A percentile compares a stretch with the other conserved stretches of the same genome.
These are phyloP conservation scores for Saitozyma sp. DNA, from an alignment of 768 basidiomycete species.

Conservation along the genomic window DNA sequence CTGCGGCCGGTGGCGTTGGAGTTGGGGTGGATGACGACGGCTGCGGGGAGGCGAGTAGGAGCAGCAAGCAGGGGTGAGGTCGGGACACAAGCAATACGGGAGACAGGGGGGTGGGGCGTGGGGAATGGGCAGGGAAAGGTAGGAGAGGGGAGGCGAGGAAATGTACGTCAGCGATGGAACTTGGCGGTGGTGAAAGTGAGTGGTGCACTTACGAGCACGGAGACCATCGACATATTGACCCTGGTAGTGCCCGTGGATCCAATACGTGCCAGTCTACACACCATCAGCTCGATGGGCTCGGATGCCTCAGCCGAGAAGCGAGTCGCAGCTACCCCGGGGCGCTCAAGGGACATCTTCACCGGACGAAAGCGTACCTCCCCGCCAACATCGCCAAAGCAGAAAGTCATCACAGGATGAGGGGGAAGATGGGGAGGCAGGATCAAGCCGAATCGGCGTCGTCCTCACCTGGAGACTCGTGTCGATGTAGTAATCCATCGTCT, in stretches of 20 bases:
- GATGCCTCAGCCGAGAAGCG: no score
- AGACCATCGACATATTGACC: slow-evolving; percentile 91
- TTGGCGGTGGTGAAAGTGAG: no score
- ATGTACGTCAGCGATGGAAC: no score
- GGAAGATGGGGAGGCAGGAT: not conserved
- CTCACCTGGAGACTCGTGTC: slow-evolving; percentile 53
- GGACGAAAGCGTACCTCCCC: slow-evolving; percentile 76
- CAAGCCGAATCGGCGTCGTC: not conserved
- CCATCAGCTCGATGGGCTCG: not conserved
- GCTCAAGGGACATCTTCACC: slow-evolving; percentile 67
- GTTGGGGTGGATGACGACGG: slow-evolving; percentile 67
- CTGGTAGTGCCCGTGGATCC: slow-evolving; percentile 52
- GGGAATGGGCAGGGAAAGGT: not conserved
- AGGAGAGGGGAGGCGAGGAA: no score
- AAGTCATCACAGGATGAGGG: no score
- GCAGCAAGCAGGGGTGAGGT: not conserved
- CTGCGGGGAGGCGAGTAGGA: slow-evolving; percentile 37
- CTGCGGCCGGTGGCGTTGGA: slow-evolving; percentile 52
- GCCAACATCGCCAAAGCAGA: slow-evolving; percentile 55
- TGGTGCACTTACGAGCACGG: slow-evolving; percentile 58
- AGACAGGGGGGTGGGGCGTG: not conserved
- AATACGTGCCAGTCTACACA: slow-evolving; percentile 50
- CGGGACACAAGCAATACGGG: not conserved
- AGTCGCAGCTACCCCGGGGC: slow-evolving; percentile 67
- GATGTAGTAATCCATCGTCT: slow-evolving; percentile 71